These are phyloP conservation scores for Hortaea werneckii DNA, from an alignment of 2,329 filamentous ascomycete species.

Conservation along the genomic window DNA sequence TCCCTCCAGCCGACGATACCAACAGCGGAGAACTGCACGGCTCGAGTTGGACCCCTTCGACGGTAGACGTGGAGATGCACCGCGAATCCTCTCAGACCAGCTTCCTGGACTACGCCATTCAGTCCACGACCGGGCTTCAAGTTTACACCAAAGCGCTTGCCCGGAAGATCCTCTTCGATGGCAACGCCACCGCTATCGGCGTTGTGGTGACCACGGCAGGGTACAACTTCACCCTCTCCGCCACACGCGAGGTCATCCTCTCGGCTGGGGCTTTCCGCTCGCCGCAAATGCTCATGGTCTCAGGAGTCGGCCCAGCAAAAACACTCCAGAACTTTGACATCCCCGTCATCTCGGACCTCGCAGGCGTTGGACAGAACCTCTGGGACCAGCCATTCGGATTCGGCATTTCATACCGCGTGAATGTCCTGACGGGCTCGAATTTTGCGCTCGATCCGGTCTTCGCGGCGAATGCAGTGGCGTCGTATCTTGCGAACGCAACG, in stretches of 20 bases:
- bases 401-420: not conserved
- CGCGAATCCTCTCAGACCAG: constrained; percentile 17
- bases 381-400: not conserved
- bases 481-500: constrained; percentile 9
- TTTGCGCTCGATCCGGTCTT: not conserved
- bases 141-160: constrained; percentile 26
- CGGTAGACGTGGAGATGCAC: constrained; percentile 14
- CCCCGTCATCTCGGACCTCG: constrained; percentile 13
- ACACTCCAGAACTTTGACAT: constrained; percentile 24
- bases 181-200: constrained; percentile 20
- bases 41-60: constrained; percentile 10
- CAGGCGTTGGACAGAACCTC: constrained; percentile 21
- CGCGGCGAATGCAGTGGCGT: constrained; percentile 3
- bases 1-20: constrained; percentile 18
- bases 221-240: constrained; percentile 16
- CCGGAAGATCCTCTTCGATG: constrained; percentile 23
- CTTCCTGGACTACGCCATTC: constrained; percentile 19
- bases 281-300: constrained; percentile 28
- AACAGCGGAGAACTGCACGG: constrained; percentile 17
- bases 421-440: not conserved
- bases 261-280: constrained; percentile 35
- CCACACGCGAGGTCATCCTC: constrained; percentile 32
- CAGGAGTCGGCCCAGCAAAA: constrained; percentile 20
- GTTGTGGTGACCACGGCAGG: constrained; percentile 17
- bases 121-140: constrained; percentile 17